Evolutionary conservation across 345 rosid species (phyloP), one percentile per base, ranked within the genome.

Genomic region (Camelina laxa): DNA sequence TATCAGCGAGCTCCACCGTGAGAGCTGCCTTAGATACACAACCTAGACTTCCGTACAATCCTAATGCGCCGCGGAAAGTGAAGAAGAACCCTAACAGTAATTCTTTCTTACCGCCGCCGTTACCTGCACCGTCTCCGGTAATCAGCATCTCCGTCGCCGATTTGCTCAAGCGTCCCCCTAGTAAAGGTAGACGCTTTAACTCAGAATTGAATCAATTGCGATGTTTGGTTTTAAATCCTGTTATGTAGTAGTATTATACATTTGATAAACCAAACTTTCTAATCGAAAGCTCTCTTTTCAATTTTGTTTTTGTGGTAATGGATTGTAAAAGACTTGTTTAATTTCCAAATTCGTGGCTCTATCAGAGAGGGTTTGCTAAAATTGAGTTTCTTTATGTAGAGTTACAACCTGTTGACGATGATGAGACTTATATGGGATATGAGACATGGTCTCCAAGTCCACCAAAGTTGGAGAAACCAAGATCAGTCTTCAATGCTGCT

Each of bases 1-100:
- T 82, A 71, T 75, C 80, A 45, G 75, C 62, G 72, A 69, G 72
- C 73, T 58, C 75, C 53, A 77, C 74, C 36, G 80, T 85, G 63
- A 83, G 83, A 80, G 92, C 90, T 78, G 84, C 95, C 9, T 87
- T 84, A 80, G 98, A 89, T 82, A 88, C 87, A 60, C 89, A 84
- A 30, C 85, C 84, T 61, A 81, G 91, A 50, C 87, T 83, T 50
- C 75, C 89, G 0, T 91, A 91, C 85, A 91, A 91, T 62, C 98
- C 84, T 56, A 88, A 93, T 78, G 89, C 98, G 53, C 98, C 98
- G 9, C 84, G 84, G 7, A 88, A 85, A 55, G 81, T 79, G 50
- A 80, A 81, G 57, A 81, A 81, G 59, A 63, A 6, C 42, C 85
- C 80, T 39, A 47, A 60, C 24, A 50, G 69, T 7, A 69, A 67